Base-by-base conservation (phyloP, 192 early-diverging fungal species). In the Phlyctochytrium arcticum region DNA sequence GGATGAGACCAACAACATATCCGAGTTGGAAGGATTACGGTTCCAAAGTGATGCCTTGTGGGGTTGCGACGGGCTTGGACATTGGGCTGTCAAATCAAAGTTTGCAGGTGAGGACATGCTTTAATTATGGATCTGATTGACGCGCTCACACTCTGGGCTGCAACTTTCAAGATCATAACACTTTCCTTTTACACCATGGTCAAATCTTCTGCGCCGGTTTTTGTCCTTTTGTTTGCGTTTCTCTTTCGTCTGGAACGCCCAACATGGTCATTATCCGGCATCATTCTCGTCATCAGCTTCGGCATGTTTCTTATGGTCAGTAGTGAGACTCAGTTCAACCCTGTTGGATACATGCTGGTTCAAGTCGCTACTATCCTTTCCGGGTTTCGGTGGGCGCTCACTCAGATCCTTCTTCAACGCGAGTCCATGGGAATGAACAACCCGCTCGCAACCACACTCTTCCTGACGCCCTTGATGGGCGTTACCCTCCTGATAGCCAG, bases 301-400 rank as follows among this genome's bases (percentile, higher is more conserved):
- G 95, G 95, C 23, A 85, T 97, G 4, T 69, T 90, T 48, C 78
- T 97, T 58, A 95, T 94, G 93, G 93, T 93, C 35, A 81, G 84
- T 23, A 80, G 83, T 35, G 94, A 94, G 60, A 88, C 89, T 1
- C 72, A 90, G 37, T 97, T 93, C 82, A 83, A 88, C 10, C 58
- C 80, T 49, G 68, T 73, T 24, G 94, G 94, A 74, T 90, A 88
- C 67, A 36, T 90, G 10, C 78, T 90, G 59, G 92, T 88, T 30
- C 90, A 94, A 69, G 59, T 74, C 5, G 91, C 93, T 1, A 85
- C 92, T 24, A 83, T 89, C 1, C 75, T 93, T 57, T 84, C 90
- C 60, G 95, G 95, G n/a, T 71, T 95, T 47, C 83, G 95, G 33
- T 95, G 93, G 95, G 82, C 90, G 8, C 75, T 95, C 54, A 95